These are phyloP conservation scores for Penicillium lividum DNA, from an alignment of 495 filamentous ascomycete species.

Conservation along the genomic window DNA sequence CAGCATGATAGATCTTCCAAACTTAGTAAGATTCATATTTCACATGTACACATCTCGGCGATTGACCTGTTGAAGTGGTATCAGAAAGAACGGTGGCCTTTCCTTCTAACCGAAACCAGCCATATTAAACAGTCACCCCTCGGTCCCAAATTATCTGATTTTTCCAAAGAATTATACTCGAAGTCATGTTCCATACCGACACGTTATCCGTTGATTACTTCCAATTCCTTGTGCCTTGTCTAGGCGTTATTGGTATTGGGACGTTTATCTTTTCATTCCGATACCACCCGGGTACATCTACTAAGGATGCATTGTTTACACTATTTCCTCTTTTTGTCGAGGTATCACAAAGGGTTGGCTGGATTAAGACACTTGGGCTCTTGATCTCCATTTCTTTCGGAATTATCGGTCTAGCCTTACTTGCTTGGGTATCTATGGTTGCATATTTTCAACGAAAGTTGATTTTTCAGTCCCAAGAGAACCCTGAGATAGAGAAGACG, in stretches of 20 bases:
- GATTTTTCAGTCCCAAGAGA: not conserved
- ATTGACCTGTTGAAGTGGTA: no score
- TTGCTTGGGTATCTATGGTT: not conserved
- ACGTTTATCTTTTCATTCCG: not conserved
- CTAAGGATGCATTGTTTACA: not conserved
- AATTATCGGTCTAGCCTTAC: not conserved
- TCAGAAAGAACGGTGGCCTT: no score
- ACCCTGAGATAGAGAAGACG: not conserved
- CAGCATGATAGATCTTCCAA: no score
- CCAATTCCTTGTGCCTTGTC: no score
- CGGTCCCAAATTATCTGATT: no score
- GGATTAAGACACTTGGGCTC: not conserved
- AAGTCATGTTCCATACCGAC: no score
- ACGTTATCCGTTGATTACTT: no score
- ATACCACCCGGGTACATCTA: not conserved
- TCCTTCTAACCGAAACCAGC: no score
- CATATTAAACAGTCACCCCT: no score
- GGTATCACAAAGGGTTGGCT: not conserved
- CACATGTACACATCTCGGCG: no score
- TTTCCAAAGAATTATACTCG: no score
- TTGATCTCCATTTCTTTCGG: not conserved
- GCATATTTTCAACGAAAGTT: slow-evolving; percentile 1
- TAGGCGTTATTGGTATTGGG: not conserved
- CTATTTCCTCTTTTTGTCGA: not conserved
- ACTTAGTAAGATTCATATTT: no score